Evolutionary conservation across 441 rosid species (phyloP), one percentile per base, ranked within the genome.

Genomic region (Gossypium davidsonii): DNA sequence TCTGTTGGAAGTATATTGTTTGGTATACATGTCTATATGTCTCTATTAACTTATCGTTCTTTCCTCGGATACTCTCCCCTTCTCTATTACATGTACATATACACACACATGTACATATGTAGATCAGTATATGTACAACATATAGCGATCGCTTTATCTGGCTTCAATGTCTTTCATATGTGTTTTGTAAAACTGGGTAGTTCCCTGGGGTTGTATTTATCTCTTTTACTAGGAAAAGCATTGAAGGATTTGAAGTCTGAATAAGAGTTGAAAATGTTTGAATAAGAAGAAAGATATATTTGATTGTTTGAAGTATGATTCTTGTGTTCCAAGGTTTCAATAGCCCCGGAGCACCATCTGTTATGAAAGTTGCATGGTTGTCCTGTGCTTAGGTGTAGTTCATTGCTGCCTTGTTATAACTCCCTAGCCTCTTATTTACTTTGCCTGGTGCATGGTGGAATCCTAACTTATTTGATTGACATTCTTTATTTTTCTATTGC

Each of bases 401-500:
- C 26, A 34, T 9, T 69, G 20, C 71, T 14, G n/a, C 18, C 25
- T 20, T 42, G 42, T 44, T 21, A 53, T 76, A 12, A 64, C 53
- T 69, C 31, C 23, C 14, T 26, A 15, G 59, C 25, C 44, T 48
- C 2, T 8, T 9, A 49, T 26, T 67, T 1, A 7, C 71, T 4
- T 9, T 26, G 44, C 9, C 10, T 15, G 25, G 0, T 49, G n/a
- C 58, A 49, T 26, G 59, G 44, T 1, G 25, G 44, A 18, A 49
- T 51, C 25, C 59, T 9, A 65, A 17, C 10, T 26, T 67, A 49
- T 49, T 74, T 68, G n/a, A 31, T 49, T 57, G 14, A 55, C 42
- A 7, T 67, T 58, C 52, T 79, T 71, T 12, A 61, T 80, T 74
- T 73, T 6, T 9, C 62, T 70, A 57, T 68, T 83, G 79, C 85